These are phyloP conservation scores for Mycena amicta DNA, from an alignment of 768 basidiomycete species.

Conservation along the genomic window DNA sequence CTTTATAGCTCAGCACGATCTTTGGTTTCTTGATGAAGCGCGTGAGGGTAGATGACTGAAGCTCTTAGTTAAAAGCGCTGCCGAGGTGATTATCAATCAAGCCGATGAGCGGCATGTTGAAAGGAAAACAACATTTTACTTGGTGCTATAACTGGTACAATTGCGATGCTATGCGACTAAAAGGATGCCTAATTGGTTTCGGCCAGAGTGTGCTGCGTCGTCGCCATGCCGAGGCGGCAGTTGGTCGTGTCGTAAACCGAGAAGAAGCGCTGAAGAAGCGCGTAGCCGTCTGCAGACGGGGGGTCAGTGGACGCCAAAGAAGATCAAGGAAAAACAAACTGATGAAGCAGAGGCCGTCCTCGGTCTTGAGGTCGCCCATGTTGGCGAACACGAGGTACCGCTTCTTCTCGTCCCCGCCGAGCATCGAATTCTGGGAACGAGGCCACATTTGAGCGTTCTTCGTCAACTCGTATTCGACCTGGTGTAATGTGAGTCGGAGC, in stretches of 20 bases:
- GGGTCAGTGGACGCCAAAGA: not conserved
- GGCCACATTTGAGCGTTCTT: conserved; percentile 74
- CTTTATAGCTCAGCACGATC: no score
- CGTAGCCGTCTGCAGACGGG: conserved; percentile 51
- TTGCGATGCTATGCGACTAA: no score
- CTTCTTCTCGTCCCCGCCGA: conserved; percentile 50
- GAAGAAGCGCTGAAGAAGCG: conserved; percentile 58
- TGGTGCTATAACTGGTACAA: no score
- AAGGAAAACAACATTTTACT: no score
- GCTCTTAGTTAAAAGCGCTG: no score
- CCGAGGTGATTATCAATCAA: no score
- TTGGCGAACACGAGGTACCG: conserved; percentile 60
- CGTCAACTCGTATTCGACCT: conserved; percentile 54
- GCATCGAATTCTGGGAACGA: conserved; percentile 51
- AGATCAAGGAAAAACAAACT: conserved; percentile 38
- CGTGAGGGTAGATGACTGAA: no score
- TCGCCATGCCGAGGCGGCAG: conserved; percentile 41
- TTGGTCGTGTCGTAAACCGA: conserved; percentile 51
- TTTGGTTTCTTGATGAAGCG: no score
- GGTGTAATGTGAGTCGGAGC: not conserved
- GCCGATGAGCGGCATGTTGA: no score
- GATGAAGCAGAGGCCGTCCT: conserved; percentile 68
- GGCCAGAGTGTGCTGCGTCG: conserved; percentile 25
- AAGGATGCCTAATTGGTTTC: conserved; percentile 11
- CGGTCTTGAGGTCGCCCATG: conserved; percentile 45